Percentiles rank a stretch among this genome's conserved stretches.
phyloP scores from a whole-genome alignment of 2,329 filamentous ascomycete genomes.

The Mycosphaerella sp. region DNA sequence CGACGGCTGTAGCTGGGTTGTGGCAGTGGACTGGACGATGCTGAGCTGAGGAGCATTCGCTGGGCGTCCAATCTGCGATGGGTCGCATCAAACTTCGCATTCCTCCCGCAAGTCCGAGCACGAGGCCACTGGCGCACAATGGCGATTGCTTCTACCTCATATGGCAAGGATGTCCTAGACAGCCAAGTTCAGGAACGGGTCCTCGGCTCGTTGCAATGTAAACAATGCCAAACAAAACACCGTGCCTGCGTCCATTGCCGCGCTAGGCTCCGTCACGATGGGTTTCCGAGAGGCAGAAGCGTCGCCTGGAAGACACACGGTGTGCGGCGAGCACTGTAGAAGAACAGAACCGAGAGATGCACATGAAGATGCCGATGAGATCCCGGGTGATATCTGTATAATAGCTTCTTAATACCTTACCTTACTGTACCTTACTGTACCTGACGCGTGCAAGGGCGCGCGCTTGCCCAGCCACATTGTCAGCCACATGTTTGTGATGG shows the following conservation, averaged over 20 bases:
- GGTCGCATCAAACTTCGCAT: neutral
- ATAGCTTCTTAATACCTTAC: too few species aligned
- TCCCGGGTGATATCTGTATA: neutral
- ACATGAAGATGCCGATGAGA: too few species aligned
- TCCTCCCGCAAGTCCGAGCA: neutral
- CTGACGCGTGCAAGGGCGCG: neutral
- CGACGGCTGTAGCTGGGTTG: conserved; percentile 33
- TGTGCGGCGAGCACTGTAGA: too few species aligned
- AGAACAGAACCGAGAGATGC: too few species aligned
- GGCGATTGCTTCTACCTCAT: too few species aligned
- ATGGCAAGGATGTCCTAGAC: conserved; percentile 4
- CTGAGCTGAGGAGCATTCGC: conserved; percentile 4
- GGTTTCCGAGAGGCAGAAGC: too few species aligned
- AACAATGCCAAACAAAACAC: neutral
- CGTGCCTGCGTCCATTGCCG: too few species aligned
- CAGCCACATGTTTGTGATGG: neutral
- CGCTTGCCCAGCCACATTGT: neutral
- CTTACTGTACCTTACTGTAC: too few species aligned
- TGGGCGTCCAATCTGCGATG: neutral
- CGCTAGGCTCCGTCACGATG: neutral
- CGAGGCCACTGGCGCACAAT: too few species aligned
- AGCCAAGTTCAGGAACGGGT: neutral
- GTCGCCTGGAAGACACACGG: too few species aligned
- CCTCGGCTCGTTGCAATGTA: neutral
- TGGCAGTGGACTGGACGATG: conserved; percentile 41